phyloP scores from a whole-genome alignment of 2,329 filamentous ascomycete genomes.

The Chrysosporium keratinophilum region DNA sequence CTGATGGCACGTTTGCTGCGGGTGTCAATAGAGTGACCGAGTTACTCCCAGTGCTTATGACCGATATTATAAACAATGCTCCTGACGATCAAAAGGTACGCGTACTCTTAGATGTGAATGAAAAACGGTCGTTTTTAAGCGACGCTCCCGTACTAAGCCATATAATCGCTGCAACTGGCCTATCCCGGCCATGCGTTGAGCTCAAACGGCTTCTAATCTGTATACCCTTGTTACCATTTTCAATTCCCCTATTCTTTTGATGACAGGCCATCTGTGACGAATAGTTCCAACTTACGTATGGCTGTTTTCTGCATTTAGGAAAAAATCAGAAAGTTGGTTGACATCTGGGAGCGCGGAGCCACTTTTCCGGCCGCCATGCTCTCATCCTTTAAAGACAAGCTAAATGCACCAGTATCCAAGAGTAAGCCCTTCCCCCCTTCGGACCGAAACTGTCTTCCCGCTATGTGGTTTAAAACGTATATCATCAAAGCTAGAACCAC shows the following conservation, averaged over 20 bases:
- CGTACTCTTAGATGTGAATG: constrained; percentile 26
- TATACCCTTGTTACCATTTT: constrained; percentile 10
- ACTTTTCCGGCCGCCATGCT: constrained; percentile 80
- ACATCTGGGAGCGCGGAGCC: constrained; percentile 94
- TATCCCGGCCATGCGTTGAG: constrained; percentile 7
- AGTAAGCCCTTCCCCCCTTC: constrained; percentile 47
- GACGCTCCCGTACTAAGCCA: constrained; percentile 7
- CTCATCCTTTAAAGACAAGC: constrained; percentile 68
- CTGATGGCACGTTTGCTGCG: constrained; percentile 86
- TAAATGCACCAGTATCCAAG: constrained; percentile 51
- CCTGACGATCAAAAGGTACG: constrained; percentile 96
- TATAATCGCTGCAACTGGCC: background rate
- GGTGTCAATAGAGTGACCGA: constrained; percentile 95
- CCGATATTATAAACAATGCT: constrained; percentile 79
- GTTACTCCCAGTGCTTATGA: constrained; percentile 85
- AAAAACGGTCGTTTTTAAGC: constrained; percentile 6
- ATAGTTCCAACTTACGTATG: constrained; percentile 42
- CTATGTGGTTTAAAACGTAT: constrained; percentile 7
- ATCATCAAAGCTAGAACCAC: constrained; percentile 3
- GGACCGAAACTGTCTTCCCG: constrained; percentile 1
- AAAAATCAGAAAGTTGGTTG: constrained; percentile 88
- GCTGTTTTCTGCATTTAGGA: constrained; percentile 54
- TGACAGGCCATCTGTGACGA: constrained; percentile 19
- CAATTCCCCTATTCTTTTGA: background rate
- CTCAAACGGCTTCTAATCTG: constrained; percentile 10